Evolutionary conservation across 169 alveolate species (phyloP), one percentile per base, ranked within the genome.

Genomic region (Plasmodium coatneyi): DNA sequence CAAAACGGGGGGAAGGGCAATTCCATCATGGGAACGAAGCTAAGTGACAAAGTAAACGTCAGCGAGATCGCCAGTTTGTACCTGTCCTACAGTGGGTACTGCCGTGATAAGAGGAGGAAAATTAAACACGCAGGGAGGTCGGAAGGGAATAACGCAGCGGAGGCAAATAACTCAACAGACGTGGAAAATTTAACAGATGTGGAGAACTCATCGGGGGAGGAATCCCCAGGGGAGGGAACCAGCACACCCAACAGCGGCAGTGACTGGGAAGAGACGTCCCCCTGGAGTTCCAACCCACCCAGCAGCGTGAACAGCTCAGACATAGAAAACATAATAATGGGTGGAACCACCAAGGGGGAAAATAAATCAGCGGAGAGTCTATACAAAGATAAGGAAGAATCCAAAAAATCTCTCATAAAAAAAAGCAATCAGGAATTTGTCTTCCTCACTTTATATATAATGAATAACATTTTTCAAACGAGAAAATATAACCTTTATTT

Each of bases 271-370:
- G 34, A 56, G 10, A 12, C 16, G 56, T 32, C 36, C 16, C 36
- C 60, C 36, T n/a, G 80, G 12, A 84, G 49, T 60, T 84, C 92
- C 30, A 71, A 46, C 46, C 54, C 54, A 25, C 66, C 72, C 12
- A 86, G 93, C 46, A 89, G 94, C n/a, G 36, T 89, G 5, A 36
- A 79, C 60, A 89, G 94, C 43, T 54, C 94, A 9, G 94, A 89
- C 52, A 89, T 89, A 60, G 94, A 89, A 22, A 79, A 89, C 5
- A 32, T 89, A 49, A 60, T 36, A 1, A 34, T 32, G 36, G 76
- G 39, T 1, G 54, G 52, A 12, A 66, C 54, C 7, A 49, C 22
- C 25, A 49, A 0, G 36, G 52, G 76, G 22, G 71, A 32, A 25
- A 74, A 41, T 39, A 2, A 32, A 28, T 10, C 41, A 19, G 41